Evolutionary conservation across 768 basidiomycete genomes (phyloP).

Genomic region (Phanerochaete carnosa): DNA sequence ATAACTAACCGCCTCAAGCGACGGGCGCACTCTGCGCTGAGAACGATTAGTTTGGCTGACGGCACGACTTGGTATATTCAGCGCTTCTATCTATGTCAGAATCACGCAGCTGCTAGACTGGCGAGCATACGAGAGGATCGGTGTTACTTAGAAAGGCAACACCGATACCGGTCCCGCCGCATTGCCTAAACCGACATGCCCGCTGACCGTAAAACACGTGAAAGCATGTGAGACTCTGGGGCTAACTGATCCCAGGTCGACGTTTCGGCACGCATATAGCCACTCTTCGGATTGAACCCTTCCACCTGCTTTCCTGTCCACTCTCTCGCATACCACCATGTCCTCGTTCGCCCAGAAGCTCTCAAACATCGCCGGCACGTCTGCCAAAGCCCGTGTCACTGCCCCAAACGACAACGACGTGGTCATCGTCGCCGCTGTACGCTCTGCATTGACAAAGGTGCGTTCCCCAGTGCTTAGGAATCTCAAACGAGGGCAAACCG

Average conservation of each 20-base stretch:
- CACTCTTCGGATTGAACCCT: not conserved
- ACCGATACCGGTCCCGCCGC: not conserved
- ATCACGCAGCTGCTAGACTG: too few relatives aligned
- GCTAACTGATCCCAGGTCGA: not conserved
- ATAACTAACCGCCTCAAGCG: too few relatives aligned
- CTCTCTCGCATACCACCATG: not conserved
- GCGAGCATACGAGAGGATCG: not conserved
- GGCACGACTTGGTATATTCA: too few relatives aligned
- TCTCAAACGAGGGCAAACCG: not conserved
- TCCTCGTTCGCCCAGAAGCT: not conserved
- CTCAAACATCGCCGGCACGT: constrained; percentile 13
- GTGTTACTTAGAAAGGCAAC: not conserved
- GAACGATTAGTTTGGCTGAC: too few relatives aligned
- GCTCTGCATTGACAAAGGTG: constrained; percentile 92
- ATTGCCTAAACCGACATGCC: not conserved
- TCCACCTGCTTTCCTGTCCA: not conserved
- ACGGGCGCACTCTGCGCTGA: not conserved
- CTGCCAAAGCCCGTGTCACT: constrained; percentile 32
- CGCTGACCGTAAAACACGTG: not conserved
- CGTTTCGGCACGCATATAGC: not conserved
- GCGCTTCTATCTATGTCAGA: too few relatives aligned
- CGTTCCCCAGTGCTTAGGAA: constrained; percentile 14
- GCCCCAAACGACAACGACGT: constrained; percentile 79
- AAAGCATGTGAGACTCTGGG: not conserved
- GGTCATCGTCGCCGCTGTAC: constrained; percentile 84